Conservation (phyloP, 345 rosid genomes). For the Capsella bursapastoris region DNA sequence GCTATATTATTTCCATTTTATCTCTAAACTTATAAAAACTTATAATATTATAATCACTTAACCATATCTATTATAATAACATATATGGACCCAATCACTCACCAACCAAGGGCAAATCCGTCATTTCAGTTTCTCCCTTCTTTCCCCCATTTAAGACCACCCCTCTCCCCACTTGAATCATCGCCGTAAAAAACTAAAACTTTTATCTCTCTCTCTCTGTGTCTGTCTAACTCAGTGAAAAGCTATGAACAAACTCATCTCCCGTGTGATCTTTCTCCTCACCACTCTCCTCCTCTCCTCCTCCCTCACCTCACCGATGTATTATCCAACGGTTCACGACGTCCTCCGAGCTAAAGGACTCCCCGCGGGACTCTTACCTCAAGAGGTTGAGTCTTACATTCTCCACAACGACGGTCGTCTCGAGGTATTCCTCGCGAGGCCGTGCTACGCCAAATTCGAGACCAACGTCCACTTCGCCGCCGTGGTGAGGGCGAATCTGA, state of each 20-base stretch:
- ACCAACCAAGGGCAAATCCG: conserved; percentile 52
- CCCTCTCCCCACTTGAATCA: conserved; percentile 40
- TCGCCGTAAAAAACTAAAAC: conserved; percentile 20
- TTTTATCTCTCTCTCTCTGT: conserved; percentile 22
- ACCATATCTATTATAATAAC: conserved; percentile 6
- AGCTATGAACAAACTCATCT: conserved; percentile 30
- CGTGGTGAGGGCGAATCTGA: conserved; percentile 80
- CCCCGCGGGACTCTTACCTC: conserved; percentile 83
- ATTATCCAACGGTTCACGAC: conserved; percentile 62
- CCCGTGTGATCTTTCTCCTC: conserved; percentile 24
- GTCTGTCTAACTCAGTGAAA: conserved; percentile 32
- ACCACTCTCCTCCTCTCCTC: conserved; percentile 28
- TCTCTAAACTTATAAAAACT: not conserved
- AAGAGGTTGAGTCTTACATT: conserved; percentile 71
- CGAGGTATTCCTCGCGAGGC: conserved; percentile 75
- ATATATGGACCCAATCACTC: conserved; percentile 31
- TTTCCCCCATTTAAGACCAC: conserved; percentile 35
- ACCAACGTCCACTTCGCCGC: conserved; percentile 67
- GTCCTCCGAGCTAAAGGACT: conserved; percentile 77
- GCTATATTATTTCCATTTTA: conserved; percentile 9
- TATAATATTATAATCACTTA: conserved; percentile 27
- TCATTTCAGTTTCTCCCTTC: not conserved
- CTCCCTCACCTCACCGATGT: conserved; percentile 1
- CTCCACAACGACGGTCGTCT: conserved; percentile 65
- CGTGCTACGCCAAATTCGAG: conserved; percentile 76